Evolutionary conservation across 148 eudicot genomes (phyloP).

Genomic region (Arbutus unedo): DNA sequence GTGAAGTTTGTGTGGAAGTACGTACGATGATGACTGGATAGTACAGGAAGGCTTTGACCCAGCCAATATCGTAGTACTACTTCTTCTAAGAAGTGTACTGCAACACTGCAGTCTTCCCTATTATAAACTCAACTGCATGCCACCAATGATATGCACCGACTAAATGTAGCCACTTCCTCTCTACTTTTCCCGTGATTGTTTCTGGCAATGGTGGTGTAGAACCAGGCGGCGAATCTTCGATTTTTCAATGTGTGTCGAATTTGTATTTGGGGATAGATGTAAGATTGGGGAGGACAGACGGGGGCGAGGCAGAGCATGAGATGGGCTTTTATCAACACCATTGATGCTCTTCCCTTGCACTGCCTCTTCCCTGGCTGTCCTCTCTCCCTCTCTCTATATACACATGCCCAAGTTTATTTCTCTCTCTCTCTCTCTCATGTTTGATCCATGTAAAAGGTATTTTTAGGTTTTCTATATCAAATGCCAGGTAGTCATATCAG

Average conservation of each 20-base stretch:
- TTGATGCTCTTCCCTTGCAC: conserved; percentile 16
- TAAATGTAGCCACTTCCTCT: neutral
- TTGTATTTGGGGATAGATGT: neutral
- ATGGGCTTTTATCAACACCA: neutral
- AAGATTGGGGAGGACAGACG: conserved; percentile 13
- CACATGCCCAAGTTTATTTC: too few relatives aligned
- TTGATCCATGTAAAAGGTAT: neutral
- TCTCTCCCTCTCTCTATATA: neutral
- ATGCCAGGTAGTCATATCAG: neutral
- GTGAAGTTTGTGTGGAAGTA: too few relatives aligned
- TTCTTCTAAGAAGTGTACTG: neutral
- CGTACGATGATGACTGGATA: neutral
- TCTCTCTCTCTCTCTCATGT: neutral
- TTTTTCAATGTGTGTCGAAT: neutral
- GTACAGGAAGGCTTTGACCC: neutral
- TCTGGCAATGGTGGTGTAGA: neutral
- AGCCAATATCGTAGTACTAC: neutral
- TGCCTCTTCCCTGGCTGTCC: conserved; percentile 23
- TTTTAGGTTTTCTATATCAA: neutral
- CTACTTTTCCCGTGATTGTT: neutral
- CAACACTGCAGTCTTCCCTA: neutral
- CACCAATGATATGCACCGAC: neutral
- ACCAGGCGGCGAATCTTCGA: neutral
- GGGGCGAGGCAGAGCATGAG: conserved; percentile 19
- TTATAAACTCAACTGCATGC: neutral